Base-by-base conservation (phyloP, 202 grass and related monocot genomes). In the Zoysia matrella region DNA sequence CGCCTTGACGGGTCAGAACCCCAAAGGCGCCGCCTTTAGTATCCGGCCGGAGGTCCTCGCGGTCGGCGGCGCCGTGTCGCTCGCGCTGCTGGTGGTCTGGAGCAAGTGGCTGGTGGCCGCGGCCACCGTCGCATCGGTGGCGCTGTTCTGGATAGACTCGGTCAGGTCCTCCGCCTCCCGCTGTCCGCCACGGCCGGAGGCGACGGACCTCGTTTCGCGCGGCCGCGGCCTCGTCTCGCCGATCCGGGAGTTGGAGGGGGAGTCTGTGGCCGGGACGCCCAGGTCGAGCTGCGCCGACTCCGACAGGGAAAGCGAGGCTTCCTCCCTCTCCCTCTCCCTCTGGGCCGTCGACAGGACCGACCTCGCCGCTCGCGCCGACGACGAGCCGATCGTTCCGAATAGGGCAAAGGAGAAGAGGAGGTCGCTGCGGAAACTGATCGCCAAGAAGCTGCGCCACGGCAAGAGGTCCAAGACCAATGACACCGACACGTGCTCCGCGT, bases 81-180 rank as follows among this genome's bases (percentile, higher is more conserved):
- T 95, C 11, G 79, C 67, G 5, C 75, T 91, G 65, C 60, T 95
- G 67, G 76, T 84, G 47, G 67, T 98, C 67, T 92, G 83, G 73
- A 86, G 92, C 65, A 88, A 84, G 77, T 77, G 62, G 65, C 52
- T 93, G 14, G 88, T 95, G 1, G 70, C 66, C 6, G 86, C 79
- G 52, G 49, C 89, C 54, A 91, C 82, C 40, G 2, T 88, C 46
- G 75, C 82, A 9, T 79, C 92, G 4, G 64, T 98, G 43, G 68
- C 79, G 15, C 75, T 92, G 11, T 82, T 80, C 73, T 86, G 89
- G 83, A 77, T 93, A n/a, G 92, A 95, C 60, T 80, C 66, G 0
- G 41, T 65, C 22, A 64, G 82, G 67, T 8, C 77, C 22, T 4
- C 75, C n/a, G 46, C 67, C 3, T 61, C 76, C 15, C 58, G 46